Conservation (phyloP, 179 eudicot genomes). For the Beta macrorhiza region DNA sequence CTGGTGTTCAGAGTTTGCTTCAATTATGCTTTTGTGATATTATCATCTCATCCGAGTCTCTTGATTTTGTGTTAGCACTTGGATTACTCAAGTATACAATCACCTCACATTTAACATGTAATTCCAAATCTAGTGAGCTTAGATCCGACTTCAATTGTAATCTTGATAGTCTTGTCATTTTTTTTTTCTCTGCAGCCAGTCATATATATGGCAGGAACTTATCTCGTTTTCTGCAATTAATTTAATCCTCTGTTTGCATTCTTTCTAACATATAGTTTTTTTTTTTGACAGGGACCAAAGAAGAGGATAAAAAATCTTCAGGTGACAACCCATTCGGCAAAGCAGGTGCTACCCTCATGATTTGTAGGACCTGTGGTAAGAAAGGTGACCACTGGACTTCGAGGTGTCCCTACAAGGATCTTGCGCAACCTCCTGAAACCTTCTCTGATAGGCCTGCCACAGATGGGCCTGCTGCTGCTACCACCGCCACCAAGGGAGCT, state of each 20-base stretch:
- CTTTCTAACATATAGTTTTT: neutral
- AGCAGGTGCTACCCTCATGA: conserved; percentile 77
- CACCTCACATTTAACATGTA: no score
- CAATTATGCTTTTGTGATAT: no score
- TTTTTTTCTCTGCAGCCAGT: neutral
- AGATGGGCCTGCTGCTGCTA: conserved; percentile 31
- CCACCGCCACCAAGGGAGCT: conserved; percentile 40
- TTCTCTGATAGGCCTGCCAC: conserved; percentile 46
- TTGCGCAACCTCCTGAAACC: conserved; percentile 45
- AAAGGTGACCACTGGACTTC: conserved; percentile 95
- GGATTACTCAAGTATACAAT: no score
- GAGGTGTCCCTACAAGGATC: conserved; percentile 84
- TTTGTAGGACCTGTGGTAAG: conserved; percentile 77
- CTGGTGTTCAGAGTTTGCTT: no score
- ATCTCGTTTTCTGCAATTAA: neutral
- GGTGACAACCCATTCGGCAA: conserved; percentile 49
- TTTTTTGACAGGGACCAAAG: conserved; percentile 33
- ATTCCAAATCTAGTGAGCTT: no score
- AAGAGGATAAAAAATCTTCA: conserved; percentile 40
- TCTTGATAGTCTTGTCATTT: neutral
- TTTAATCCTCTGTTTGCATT: neutral
- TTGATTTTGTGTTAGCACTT: no score
- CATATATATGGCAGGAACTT: neutral
- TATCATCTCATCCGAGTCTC: no score
- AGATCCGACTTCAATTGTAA: no score